Evolutionary conservation across 225 moss, liverwort and hornwort species (phyloP).

Genomic region (Pleurozium schreberi): DNA sequence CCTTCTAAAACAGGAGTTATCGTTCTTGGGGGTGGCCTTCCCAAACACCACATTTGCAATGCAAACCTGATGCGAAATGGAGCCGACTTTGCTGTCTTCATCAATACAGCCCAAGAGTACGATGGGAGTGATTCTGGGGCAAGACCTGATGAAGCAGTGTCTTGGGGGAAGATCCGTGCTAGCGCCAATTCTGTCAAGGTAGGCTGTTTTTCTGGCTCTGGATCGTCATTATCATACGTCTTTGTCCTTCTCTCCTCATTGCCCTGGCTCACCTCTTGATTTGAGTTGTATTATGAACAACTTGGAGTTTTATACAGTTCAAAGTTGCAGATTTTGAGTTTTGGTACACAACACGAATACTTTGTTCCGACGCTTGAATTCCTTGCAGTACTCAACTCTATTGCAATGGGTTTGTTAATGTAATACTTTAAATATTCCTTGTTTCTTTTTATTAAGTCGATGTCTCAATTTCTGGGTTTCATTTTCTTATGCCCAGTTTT

Average conservation of each 20-base stretch:
- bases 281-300: not conserved
- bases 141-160: constrained; percentile 89
- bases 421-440: too few species aligned
- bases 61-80: constrained; percentile 94
- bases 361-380: not conserved
- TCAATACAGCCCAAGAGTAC: constrained; percentile 91
- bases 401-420: not conserved
- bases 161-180: constrained; percentile 84
- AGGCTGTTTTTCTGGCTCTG: not conserved
- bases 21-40: constrained; percentile 77
- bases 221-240: not conserved
- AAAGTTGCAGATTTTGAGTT: not conserved
- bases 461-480: not conserved
- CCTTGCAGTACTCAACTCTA: not conserved
- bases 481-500: not conserved
- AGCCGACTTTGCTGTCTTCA: constrained; percentile 86
- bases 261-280: not conserved
- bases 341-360: too few species aligned
- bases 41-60: constrained; percentile 80
- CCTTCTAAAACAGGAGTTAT: constrained; percentile 81
- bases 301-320: not conserved
- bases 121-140: constrained; percentile 92
- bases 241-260: not conserved
- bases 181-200: constrained; percentile 79
- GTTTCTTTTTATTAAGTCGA: not conserved